Evolutionary conservation across 306 rosid genomes (phyloP).

Genomic region (Hylodesmum podocarpum): DNA sequence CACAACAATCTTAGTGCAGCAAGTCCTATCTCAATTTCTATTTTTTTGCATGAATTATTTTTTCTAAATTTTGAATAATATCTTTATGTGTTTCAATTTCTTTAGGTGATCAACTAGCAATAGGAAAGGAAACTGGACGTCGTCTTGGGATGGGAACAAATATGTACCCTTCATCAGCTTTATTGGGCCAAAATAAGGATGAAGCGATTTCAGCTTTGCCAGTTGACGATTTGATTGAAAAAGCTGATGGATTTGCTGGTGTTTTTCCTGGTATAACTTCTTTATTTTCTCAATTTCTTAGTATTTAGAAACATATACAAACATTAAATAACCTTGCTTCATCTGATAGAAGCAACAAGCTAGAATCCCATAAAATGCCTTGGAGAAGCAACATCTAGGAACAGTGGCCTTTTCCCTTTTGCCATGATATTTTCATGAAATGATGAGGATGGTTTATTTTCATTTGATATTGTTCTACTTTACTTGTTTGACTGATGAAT

Average conservation of each 20-base stretch:
- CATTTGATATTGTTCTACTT: background rate
- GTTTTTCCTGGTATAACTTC: slow-evolving; percentile 71
- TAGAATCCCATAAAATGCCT: slow-evolving; percentile 6
- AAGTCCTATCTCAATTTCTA: background rate
- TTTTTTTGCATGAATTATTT: too few relatives aligned
- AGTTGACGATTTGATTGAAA: slow-evolving; percentile 81
- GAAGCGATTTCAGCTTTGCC: slow-evolving; percentile 61
- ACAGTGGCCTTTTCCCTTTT: background rate
- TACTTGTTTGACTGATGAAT: background rate
- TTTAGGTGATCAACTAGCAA: slow-evolving; percentile 83
- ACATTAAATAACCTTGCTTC: background rate
- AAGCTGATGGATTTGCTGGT: slow-evolving; percentile 89
- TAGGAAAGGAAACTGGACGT: slow-evolving; percentile 87
- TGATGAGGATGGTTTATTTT: background rate
- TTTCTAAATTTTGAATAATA: too few relatives aligned
- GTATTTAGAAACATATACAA: background rate
- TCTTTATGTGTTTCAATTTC: slow-evolving; percentile 2
- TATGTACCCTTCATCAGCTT: slow-evolving; percentile 82
- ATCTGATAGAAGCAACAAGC: slow-evolving; percentile 2
- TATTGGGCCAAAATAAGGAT: slow-evolving; percentile 70
- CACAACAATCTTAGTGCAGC: background rate
- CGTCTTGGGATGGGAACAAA: slow-evolving; percentile 91
- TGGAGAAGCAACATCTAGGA: background rate
- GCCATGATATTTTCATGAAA: slow-evolving; percentile 4
- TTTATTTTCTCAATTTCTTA: background rate